Percentiles rank a stretch among this genome's conserved stretches.
phyloP scores from a whole-genome alignment of 352 stramenopile species.

The Phytophthora pluvialis region DNA sequence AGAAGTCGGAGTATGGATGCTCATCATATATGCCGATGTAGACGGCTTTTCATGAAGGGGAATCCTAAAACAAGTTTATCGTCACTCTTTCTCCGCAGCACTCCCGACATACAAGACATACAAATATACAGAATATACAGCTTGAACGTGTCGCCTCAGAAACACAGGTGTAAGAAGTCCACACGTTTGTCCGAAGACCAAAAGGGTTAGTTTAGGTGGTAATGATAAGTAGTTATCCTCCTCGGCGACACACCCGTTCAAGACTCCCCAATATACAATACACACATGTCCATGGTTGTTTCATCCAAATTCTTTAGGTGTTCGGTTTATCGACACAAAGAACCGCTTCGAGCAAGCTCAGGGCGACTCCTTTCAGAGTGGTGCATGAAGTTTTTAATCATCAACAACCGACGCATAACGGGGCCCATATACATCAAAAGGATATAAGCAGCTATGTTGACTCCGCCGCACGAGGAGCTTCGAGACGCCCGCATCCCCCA shows the following conservation, averaged over 20 bases:
- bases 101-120: neutral
- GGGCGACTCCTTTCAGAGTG: constrained; percentile 68
- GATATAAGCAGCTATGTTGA: constrained; percentile 91
- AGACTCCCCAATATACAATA: constrained; percentile 16
- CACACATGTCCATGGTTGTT: constrained; percentile 42
- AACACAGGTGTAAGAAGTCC: constrained; percentile 90
- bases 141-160: constrained; percentile 71
- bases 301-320: constrained; percentile 72
- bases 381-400: constrained; percentile 91
- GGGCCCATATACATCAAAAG: constrained; percentile 22
- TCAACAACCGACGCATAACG: constrained; percentile 51
- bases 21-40: constrained; percentile 78
- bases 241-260: constrained; percentile 38
- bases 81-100: constrained; percentile 53
- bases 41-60: constrained; percentile 80
- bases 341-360: constrained; percentile 30
- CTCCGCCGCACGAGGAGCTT: constrained; percentile 45
- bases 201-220: constrained; percentile 85
- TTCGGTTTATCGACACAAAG: constrained; percentile 69
- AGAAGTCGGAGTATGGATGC: constrained; percentile 64
- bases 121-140: constrained; percentile 26
- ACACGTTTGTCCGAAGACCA: constrained; percentile 83
- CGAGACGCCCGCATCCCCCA: neutral
- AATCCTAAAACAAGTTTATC: constrained; percentile 86
- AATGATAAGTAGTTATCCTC: constrained; percentile 72